Evolutionary conservation across 768 basidiomycete species (phyloP), one percentile per base, ranked within the genome.

Genomic region (Neoboletus magnificus): DNA sequence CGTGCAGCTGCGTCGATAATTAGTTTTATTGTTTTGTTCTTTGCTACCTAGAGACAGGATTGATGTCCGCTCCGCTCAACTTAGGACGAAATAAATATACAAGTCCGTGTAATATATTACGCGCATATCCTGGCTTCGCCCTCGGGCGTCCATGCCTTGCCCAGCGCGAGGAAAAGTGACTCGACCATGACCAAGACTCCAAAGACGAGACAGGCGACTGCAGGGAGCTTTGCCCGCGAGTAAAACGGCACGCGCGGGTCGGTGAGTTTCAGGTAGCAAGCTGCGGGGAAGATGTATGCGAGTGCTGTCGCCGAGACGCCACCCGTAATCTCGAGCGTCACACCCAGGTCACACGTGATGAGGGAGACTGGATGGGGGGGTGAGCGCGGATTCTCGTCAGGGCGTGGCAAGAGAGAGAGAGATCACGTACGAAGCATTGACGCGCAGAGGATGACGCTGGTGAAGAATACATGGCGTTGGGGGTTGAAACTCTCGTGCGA

Each of bases 281-380:
- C 85, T 0, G 93, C 87, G 11, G 93, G 89, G 68, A 93, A 93
- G 60, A 98, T 93, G 74, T 87, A 98, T 4, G 96, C 96, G 11
- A 98, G 81, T 0, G 93, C 85, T 0, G 93, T 93, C 6, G 91
- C 91, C 15, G 91, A 91, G 12, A 91, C 81, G n/a, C 96, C 96
- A n/a, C 97, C 97, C 0, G 94, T 95, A 42, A 99, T 89, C 75
- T 99, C 97, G 37, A 99, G 86, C 75, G 96, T 97, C 43, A 98
- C 88, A n/a, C 97, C 97, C 15, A 99, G 81, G 70, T 99, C 96
- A 68, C 94, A 97, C 1, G 96, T 98, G 54, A 94, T 79, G 52
- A 98, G 79, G 5, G 96, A 84, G 56, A 97, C 94, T 95, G 66
- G 15, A 47, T 36, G 51, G n/a, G 43, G n/a, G 27, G 15, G 50